phyloP scores from a whole-genome alignment of 139 green algal species.

The Bryopsis sp. region DNA sequence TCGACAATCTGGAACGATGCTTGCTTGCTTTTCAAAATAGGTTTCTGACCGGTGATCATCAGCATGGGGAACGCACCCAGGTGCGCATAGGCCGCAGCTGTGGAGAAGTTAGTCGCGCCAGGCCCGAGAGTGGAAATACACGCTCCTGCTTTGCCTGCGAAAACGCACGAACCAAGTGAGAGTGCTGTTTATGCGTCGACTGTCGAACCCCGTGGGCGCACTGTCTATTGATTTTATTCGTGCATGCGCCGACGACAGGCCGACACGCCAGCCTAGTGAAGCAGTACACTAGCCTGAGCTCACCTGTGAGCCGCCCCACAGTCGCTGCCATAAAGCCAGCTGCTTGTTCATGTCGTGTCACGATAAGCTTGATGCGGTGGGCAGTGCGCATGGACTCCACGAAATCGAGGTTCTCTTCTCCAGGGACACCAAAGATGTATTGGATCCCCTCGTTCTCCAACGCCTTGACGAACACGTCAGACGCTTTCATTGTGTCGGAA shows the following conservation, averaged over 20 bases:
- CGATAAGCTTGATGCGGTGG: conserved; percentile 28
- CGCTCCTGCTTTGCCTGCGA: conserved; percentile 25
- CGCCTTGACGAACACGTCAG: conserved; percentile 27
- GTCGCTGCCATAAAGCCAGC: conserved; percentile 36
- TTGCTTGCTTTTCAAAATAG: conserved; percentile 38
- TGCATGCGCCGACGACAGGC: too few relatives aligned
- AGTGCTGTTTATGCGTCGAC: too few relatives aligned
- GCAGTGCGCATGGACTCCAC: conserved; percentile 25
- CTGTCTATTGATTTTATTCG: too few relatives aligned
- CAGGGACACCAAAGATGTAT: conserved; percentile 36
- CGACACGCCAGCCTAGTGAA: too few relatives aligned
- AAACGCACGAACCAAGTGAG: too few relatives aligned
- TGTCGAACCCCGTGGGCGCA: too few relatives aligned
- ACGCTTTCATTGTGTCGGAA: conserved; percentile 22
- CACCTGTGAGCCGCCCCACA: conserved; percentile 30
- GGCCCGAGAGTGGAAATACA: conserved; percentile 31
- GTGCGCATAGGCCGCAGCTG: conserved; percentile 28
- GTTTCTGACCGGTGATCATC: conserved; percentile 39
- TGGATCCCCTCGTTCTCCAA: conserved; percentile 33
- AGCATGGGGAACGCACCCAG: conserved; percentile 34
- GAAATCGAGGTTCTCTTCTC: conserved; percentile 39
- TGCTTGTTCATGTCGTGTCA: conserved; percentile 34
- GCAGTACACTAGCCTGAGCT: too few relatives aligned
- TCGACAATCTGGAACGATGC: conserved; percentile 36
- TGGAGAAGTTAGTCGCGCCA: conserved; percentile 31